Evolutionary conservation across 768 basidiomycete genomes (phyloP).

Genomic region (Tephrocybe rancida): DNA sequence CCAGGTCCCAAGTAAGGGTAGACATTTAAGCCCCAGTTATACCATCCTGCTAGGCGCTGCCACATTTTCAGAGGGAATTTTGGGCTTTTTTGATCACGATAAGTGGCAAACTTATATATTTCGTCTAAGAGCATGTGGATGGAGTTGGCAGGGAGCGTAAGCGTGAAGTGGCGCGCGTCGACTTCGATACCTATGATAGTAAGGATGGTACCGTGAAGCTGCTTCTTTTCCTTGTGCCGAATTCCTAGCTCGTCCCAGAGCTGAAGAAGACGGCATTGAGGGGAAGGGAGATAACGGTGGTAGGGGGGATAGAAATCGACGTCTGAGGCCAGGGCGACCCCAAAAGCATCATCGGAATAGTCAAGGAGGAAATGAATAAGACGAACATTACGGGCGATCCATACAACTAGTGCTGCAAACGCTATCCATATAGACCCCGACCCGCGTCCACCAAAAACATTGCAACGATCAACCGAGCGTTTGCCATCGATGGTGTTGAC

Average conservation of each 20-base stretch:
- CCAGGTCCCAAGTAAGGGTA: no score
- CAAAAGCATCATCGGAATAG: conserved; percentile 35
- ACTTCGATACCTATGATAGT: conserved; percentile 41
- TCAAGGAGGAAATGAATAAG: conserved; percentile 21
- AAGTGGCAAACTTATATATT: conserved; percentile 18
- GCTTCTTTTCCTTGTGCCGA: conserved; percentile 43
- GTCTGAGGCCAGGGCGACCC: conserved; percentile 20
- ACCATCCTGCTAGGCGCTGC: conserved; percentile 33
- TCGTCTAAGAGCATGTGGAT: conserved; percentile 14
- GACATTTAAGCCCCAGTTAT: conserved; percentile 44
- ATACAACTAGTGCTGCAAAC: conserved; percentile 31
- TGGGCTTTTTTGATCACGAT: neutral
- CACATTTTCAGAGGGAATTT: conserved; percentile 13
- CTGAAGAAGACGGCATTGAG: neutral
- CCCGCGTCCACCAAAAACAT: conserved; percentile 31
- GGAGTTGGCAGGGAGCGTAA: conserved; percentile 18
- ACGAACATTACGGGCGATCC: conserved; percentile 29
- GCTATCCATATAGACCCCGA: conserved; percentile 26
- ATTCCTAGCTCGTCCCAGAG: conserved; percentile 41
- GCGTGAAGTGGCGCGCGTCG: conserved; percentile 31
- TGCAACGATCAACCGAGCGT: conserved; percentile 31
- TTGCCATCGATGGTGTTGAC: conserved; percentile 29
- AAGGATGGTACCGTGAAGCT: conserved; percentile 32
- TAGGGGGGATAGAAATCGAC: conserved; percentile 30
- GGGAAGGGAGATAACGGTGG: neutral